Conservation (phyloP, 1,139 yeast species). For the Debaryomyces fabryi region DNA sequence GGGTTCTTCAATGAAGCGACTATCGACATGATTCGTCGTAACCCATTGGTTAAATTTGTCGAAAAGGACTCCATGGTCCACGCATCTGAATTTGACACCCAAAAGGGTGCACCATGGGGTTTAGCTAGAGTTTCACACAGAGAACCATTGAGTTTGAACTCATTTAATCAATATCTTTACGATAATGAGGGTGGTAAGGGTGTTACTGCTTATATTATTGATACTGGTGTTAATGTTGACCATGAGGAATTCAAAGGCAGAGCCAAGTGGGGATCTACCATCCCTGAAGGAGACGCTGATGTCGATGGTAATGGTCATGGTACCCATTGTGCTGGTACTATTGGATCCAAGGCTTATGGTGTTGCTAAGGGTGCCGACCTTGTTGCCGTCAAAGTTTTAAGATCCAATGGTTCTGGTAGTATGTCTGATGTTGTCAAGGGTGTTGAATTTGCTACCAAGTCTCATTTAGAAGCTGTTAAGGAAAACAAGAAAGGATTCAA, state of each 20-base stretch:
- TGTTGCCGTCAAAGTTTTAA: slow-evolving; percentile 78
- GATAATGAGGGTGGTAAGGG: slow-evolving; percentile 89
- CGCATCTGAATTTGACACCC: slow-evolving; percentile 62
- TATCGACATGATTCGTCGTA: slow-evolving; percentile 67
- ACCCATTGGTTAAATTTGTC: slow-evolving; percentile 74
- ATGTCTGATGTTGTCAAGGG: slow-evolving; percentile 84
- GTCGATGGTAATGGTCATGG: slow-evolving; percentile 95
- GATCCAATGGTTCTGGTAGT: slow-evolving; percentile 76
- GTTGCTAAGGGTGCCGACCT: slow-evolving; percentile 75
- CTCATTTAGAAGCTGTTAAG: slow-evolving; percentile 61
- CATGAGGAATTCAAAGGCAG: slow-evolving; percentile 90
- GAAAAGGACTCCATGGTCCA: slow-evolving; percentile 80
- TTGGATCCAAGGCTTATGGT: slow-evolving; percentile 74
- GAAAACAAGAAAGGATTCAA: slow-evolving; percentile 65
- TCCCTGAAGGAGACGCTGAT: slow-evolving; percentile 82
- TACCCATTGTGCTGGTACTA: slow-evolving; percentile 87
- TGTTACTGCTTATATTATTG: slow-evolving; percentile 89
- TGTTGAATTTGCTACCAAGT: slow-evolving; percentile 73
- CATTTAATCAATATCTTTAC: slow-evolving; percentile 84
- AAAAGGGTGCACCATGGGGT: slow-evolving; percentile 96
- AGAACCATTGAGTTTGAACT: slow-evolving; percentile 69
- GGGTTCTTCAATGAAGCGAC: slow-evolving; percentile 78
- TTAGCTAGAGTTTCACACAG: slow-evolving; percentile 93
- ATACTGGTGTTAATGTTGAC: slow-evolving; percentile 83
- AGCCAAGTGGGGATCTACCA: slow-evolving; percentile 91